A percentile compares a stretch with the other conserved stretches of the same genome.
These are phyloP conservation scores for Paraphoma chrysanthemicola DNA, from an alignment of 2,329 filamentous ascomycete species.

Conservation along the genomic window DNA sequence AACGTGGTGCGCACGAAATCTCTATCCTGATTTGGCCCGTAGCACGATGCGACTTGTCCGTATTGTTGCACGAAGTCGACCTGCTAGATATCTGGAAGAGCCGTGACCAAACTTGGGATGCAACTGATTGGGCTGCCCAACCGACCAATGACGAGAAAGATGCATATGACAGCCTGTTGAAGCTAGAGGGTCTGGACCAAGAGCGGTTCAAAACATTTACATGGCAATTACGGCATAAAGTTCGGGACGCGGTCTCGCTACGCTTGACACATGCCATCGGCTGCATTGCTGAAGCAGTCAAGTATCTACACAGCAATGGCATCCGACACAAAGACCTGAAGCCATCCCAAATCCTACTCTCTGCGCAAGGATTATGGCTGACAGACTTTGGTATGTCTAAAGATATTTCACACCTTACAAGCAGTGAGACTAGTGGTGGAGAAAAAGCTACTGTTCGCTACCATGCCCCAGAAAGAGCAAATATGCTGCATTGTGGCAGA, in stretches of 20 bases:
- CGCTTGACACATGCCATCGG: constrained; percentile 8
- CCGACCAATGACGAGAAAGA: background rate
- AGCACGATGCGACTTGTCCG: background rate
- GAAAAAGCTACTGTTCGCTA: background rate
- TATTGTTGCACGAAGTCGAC: background rate
- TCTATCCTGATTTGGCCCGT: background rate
- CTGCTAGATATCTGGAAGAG: background rate
- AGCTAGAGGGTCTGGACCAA: background rate
- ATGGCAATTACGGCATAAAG: background rate
- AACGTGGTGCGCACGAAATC: background rate
- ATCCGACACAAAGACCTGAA: constrained; percentile 25
- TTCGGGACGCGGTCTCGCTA: background rate
- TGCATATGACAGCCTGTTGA: background rate
- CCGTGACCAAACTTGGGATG: background rate
- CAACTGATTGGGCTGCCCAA: background rate
- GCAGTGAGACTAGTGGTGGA: background rate
- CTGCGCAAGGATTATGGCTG: constrained; percentile 3
- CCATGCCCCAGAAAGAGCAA: background rate
- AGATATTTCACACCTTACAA: background rate
- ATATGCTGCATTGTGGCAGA: constrained; percentile 14
- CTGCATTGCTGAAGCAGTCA: constrained; percentile 15
- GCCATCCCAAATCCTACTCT: constrained; percentile 19
- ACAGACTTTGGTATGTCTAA: constrained; percentile 3
- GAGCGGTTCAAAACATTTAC: background rate
- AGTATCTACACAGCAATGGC: constrained; percentile 15